Percentiles rank a stretch among this genome's conserved stretches.
phyloP scores from a whole-genome alignment of 192 early-diverging fungal species.

The Diversispora epigaea region DNA sequence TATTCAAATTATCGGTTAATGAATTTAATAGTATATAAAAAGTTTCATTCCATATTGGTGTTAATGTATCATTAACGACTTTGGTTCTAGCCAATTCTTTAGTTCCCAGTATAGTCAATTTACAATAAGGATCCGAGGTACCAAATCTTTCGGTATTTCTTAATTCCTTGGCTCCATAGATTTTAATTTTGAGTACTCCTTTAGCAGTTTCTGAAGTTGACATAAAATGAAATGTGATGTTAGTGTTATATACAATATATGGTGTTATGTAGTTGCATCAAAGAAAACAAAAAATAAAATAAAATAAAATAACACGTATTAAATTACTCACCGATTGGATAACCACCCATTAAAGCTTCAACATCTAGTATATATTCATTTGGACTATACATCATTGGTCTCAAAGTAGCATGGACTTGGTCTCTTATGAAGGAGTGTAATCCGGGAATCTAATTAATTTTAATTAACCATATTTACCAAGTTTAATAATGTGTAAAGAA shows the following conservation, averaged over 20 bases:
- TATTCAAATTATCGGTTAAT: conserved; percentile 67
- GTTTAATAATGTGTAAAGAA: background rate
- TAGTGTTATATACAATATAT: no score
- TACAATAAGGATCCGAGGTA: conserved; percentile 86
- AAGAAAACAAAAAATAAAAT: background rate
- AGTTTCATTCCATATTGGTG: conserved; percentile 88
- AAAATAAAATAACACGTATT: background rate
- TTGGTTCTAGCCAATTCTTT: conserved; percentile 62
- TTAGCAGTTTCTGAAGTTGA: conserved; percentile 60
- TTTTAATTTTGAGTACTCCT: conserved; percentile 80
- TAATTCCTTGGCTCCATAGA: conserved; percentile 78
- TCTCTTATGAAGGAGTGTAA: conserved; percentile 74
- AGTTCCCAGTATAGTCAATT: conserved; percentile 70
- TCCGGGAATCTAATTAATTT: conserved; percentile 65
- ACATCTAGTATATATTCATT: conserved; percentile 78
- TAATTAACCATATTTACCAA: no score
- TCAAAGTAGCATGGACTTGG: conserved; percentile 68
- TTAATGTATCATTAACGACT: conserved; percentile 65
- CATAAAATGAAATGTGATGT: no score
- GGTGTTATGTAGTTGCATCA: background rate
- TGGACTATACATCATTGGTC: conserved; percentile 84
- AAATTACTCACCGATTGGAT: conserved; percentile 49
- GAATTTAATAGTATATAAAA: conserved; percentile 73
- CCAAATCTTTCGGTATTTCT: conserved; percentile 88
- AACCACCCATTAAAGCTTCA: conserved; percentile 72